Base-by-base conservation (phyloP, 2,329 filamentous ascomycete species). In the Hymenoscyphus fraxineus region DNA sequence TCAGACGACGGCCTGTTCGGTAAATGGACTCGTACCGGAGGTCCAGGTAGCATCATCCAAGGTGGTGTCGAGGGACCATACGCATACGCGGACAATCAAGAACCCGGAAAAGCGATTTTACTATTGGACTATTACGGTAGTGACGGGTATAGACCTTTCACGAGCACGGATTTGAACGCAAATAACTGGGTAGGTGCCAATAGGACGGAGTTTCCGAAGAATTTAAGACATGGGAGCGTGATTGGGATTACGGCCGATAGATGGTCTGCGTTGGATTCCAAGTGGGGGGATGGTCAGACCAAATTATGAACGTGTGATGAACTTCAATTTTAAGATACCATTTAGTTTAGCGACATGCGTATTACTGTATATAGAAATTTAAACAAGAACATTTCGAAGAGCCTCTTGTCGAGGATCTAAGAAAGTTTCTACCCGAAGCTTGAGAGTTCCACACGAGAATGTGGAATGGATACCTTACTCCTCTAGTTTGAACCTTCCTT, bases 221-320 rank as follows among this genome's bases (percentile, higher is more conserved):
- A 80, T 39, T 65, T 85, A 69, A 80, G 83, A 66, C 83, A 85
- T 73, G 82, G 82, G 9, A 80, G 79, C 64, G 79, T 85, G 27
- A 66, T 85, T 67, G 78, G 82, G 0, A 73, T 84, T 3, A 81
- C 79, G 59, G 72, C 77, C 73, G 76, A 73, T 10, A 67, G 79
- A 57, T 80, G 80, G 58, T 73, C 78, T 64, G 79, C 80, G 5
- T 67, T 84, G 65, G 72, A 68, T 39, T 66, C 69, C 44, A 77
- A 74, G 64, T 80, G 76, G 78, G 72, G 71, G 15, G n/a, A 2
- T 54, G 22, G 22, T 27, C 35, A 7, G 35, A 6, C 7, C 35
- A 35, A 35, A 10, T 35, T 7, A 35, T 10, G 35, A 35, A 6
- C 4, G 35, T 7, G 6, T 35, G 35, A 35, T 35, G 27, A 27